Evolutionary conservation across 345 rosid genomes (phyloP).

Genomic region (Erodium maritimum): DNA sequence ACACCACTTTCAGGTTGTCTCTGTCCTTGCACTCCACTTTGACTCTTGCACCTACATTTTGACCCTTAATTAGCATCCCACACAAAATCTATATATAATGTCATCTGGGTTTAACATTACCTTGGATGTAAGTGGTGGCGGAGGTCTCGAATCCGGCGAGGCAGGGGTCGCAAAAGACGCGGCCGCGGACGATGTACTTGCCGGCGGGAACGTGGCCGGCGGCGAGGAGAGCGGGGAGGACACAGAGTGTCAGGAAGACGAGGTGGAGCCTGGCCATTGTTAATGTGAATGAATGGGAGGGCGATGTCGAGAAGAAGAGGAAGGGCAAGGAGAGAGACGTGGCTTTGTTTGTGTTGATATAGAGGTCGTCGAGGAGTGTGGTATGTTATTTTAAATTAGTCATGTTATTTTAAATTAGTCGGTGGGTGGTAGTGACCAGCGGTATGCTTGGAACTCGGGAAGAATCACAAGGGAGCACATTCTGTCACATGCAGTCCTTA

Average conservation of each 20-base stretch:
- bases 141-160: slow-evolving; percentile 54
- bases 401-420: no score
- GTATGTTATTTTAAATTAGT: no score
- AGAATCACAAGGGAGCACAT: no score
- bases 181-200: slow-evolving; percentile 38
- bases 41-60: slow-evolving; percentile 48
- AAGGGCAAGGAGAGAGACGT: no score
- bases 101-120: slow-evolving; percentile 14
- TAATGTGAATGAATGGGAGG: no score
- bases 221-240: slow-evolving; percentile 17
- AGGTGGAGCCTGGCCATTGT: slow-evolving; percentile 23
- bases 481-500: no score
- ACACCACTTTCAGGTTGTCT: slow-evolving; percentile 12
- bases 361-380: no score
- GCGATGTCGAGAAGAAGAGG: no score
- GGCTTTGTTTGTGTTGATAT: no score
- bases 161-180: slow-evolving; percentile 64
- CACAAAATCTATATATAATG: background rate
- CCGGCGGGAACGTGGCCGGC: background rate
- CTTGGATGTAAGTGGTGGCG: slow-evolving; percentile 27
- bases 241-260: slow-evolving; percentile 12
- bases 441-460: no score
- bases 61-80: background rate
- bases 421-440: no score
- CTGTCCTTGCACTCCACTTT: slow-evolving; percentile 44